Percentiles rank a stretch among this genome's conserved stretches.
These are phyloP conservation scores for Pythium myriotylum DNA, from an alignment of 352 stramenopile genomes.

Conservation along the genomic window DNA sequence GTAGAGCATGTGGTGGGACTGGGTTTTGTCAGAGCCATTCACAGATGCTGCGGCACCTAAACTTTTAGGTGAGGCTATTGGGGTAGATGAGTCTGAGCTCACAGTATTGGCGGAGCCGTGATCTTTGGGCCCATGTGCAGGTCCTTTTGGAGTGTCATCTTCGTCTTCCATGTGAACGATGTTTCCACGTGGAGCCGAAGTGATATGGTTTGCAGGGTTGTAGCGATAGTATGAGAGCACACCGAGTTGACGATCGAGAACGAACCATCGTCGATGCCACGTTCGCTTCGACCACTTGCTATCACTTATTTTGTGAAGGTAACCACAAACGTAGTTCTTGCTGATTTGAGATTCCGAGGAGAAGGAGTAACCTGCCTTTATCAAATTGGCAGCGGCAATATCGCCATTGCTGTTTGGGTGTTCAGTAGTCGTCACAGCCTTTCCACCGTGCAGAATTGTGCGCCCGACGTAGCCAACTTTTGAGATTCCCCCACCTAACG, in stretches of 20 bases:
- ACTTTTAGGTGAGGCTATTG: conserved; percentile 5
- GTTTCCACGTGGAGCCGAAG: conserved; percentile 57
- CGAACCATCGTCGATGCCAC: conserved; percentile 87
- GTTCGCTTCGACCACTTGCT: conserved; percentile 83
- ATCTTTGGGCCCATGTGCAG: conserved; percentile 6
- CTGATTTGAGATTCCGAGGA: conserved; percentile 79
- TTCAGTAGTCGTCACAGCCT: conserved; percentile 37
- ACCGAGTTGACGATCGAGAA: conserved; percentile 72
- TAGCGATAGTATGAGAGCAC: conserved; percentile 83
- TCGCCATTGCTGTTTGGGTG: conserved; percentile 1
- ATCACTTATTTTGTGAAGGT: conserved; percentile 86
- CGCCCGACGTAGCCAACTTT: conserved; percentile 50
- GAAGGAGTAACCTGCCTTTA: conserved; percentile 60
- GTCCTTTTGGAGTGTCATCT: background rate
- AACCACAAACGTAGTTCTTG: conserved; percentile 82
- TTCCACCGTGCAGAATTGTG: conserved; percentile 76
- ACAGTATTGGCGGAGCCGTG: conserved; percentile 1
- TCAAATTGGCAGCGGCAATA: conserved; percentile 29
- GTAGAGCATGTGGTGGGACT: conserved; percentile 65
- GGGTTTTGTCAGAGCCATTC: conserved; percentile 16
- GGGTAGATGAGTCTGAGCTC: conserved; percentile 13
- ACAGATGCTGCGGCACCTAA: background rate
- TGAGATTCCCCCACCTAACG: conserved; percentile 76
- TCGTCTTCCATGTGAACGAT: conserved; percentile 73
- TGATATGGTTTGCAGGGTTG: conserved; percentile 77